Base-by-base conservation (phyloP, 2,329 filamentous ascomycete genomes). In the Fusarium sp. region DNA sequence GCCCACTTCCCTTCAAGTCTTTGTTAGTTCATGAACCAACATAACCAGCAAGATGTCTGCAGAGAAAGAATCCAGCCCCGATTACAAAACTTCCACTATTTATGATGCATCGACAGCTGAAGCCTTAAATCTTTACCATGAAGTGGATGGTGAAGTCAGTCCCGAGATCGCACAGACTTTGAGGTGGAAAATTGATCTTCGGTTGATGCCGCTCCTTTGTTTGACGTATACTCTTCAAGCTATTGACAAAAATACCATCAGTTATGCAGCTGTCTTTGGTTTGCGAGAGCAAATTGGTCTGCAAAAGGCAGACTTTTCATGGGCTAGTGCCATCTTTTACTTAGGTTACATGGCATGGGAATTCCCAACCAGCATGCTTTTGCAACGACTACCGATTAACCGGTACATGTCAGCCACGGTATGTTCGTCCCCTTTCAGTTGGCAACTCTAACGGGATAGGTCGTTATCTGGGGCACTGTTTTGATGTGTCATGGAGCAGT, bases 241-340 rank as follows among this genome's bases (percentile, higher is more conserved):
- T 9, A 69, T 71, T 31, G 70, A 71, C 55, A 69, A 66, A 42
- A 68, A 67, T 31, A 72, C 66, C 1, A 70, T 80, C 7, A 76
- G 76, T 11, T 79, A 79, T 58, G 77, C 78, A 33, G 81, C 81
- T 1, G 79, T 82, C 6, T 82, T 83, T 45, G 80, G 80, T 1
- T 74, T 83, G 7, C 74, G 77, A 14, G 73, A 79, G 5, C 79
- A 81, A 38, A 73, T 81, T 14, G 56, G 73, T 9, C 73, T 83
- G 1, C 63, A 73, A 1, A 77, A 77, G 1, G 74, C 77, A 3
- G 73, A 83, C 42, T 83, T 82, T 60, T 78, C 74, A 2, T 82
- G 79, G 80, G 70, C 81, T 0, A 79, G 79, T 1, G 81, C 79
- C 2, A 76, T 82, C 15, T 83, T 83, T 65, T 84, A 81, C 51